Evolutionary conservation across 1,139 yeast genomes (phyloP), one percentile per base, ranked within the genome.

Genomic region (Blastobotrys arbuscula): DNA sequence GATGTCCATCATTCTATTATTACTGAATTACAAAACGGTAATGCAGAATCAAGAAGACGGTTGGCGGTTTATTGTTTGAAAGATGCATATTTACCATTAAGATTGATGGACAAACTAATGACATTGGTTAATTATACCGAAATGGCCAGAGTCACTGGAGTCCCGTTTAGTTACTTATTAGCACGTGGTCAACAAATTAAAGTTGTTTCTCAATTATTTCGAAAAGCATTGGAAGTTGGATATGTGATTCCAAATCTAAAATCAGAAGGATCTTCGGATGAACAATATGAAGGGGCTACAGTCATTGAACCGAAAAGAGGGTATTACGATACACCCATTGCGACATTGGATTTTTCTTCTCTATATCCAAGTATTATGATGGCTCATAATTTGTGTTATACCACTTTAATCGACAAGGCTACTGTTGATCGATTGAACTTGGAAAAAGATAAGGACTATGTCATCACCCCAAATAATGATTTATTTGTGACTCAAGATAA

Each of bases 141-240:
- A 70, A 94, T 94, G 98, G 97, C 98, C 0, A 84, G 99, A 72
- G 99, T 94, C 36, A 92, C 98, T 0, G 99, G 99, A 54, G 97
- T 94, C 4, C 98, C 99, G 0, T 89, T 94, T 61, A 85, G 96
- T 0, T 92, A 84, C 62, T 74, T 94, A 49, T 70, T 94, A 44
- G 68, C 95, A 13, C 77, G 99, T 62, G 99, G 99, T 36, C 99
- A 94, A 70, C 98, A 94, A 67, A 90, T 94, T 64, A 94, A 94
- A 66, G 98, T 94, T 59, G 82, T 94, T 47, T 90, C 97, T 0
- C 99, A 94, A 69, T 73, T 94, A 48, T 92, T 87, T 67, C 77
- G 99, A 59, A 94, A 92, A 66, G 92, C 98, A 62, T 71, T 88
- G 34, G 80, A 87, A 57, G 83, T 85, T 55, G 87, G 85, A 57